Percentiles rank a stretch among this genome's conserved stretches.
phyloP scores from a whole-genome alignment of 768 basidiomycete species.

The Dentipellis sp. region DNA sequence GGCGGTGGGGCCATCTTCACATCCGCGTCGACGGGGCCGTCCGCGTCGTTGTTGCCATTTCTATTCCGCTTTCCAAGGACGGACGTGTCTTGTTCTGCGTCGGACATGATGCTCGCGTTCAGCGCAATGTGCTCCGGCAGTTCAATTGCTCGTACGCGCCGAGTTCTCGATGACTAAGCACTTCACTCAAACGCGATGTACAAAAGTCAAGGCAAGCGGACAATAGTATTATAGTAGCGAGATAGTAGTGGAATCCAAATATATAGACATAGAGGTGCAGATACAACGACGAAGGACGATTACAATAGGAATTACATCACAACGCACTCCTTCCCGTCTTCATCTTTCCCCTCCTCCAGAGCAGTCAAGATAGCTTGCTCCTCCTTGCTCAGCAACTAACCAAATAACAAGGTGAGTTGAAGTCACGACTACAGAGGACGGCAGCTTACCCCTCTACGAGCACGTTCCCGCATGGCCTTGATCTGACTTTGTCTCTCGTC shows the following conservation, averaged over 20 bases:
- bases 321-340: slow-evolving; percentile 33
- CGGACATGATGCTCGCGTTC: slow-evolving; percentile 11
- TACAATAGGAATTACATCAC: slow-evolving; percentile 40
- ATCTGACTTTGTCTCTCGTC: slow-evolving; percentile 64
- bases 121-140: too few relatives aligned
- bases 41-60: slow-evolving; percentile 20
- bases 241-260: too few relatives aligned
- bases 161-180: too few relatives aligned
- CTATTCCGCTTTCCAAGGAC: slow-evolving; percentile 60
- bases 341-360: slow-evolving; percentile 7
- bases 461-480: slow-evolving; percentile 64
- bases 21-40: slow-evolving; percentile 14
- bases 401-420: background rate
- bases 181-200: too few relatives aligned
- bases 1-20: slow-evolving; percentile 17
- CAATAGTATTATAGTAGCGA: too few relatives aligned
- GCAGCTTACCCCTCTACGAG: slow-evolving; percentile 60
- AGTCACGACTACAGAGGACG: background rate
- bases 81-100: slow-evolving; percentile 38
- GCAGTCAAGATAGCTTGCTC: background rate
- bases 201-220: too few relatives aligned
- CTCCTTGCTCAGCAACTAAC: background rate
- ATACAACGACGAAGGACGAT: too few relatives aligned
- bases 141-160: too few relatives aligned
- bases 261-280: too few relatives aligned